Base-by-base conservation (phyloP, 1,284 basidiomycete genomes). In the Pascua sp. region DNA sequence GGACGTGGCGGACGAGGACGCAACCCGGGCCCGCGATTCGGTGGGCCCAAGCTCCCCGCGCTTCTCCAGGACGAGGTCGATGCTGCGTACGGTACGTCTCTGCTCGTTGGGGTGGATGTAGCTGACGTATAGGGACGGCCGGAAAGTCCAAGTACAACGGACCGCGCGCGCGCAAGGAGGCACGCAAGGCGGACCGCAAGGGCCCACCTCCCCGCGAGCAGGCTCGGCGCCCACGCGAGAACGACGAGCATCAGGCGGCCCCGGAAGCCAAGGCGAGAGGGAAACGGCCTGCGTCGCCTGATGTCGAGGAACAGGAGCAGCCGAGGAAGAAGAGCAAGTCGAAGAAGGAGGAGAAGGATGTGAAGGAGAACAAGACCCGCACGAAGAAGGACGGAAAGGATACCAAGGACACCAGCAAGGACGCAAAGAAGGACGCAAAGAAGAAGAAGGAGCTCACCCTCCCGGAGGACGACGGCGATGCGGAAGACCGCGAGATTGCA, bases 401-500 rank as follows among this genome's bases (percentile, higher is more conserved):
- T n/a, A 32, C 24, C 64, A 47, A 61, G 59, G 32, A 56, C 59
- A 10, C 47, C 65, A n/a, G 24, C 38, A 57, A 64, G 24, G 61
- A 64, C n/a, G 49, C 58, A 40, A 57, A 67, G 50, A 70, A 71
- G 46, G 24, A 32, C 24, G 24, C 24, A 32, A 57, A 59, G 38
- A 63, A 64, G 18, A 55, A 49, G 47, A 59, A 11, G 62, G 68
- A 67, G 57, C 59, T 68, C 68, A 78, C 54, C 82, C 60, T 64
- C 4, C 57, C 56, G 8, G 49, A 51, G 37, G 52, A 57, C 16
- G 60, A 58, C 40, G 52, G 44, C 13, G 79, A 82, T 45, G 80
- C 85, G 37, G 90, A 91, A 64, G 89, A 90, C 66, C 80, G 80
- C 1, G 88, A 90, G 69, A 92, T 91, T 49, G 81, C 83, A 1